Conservation (phyloP, 768 basidiomycete species). For the Boletus rufocinnamomeus region DNA sequence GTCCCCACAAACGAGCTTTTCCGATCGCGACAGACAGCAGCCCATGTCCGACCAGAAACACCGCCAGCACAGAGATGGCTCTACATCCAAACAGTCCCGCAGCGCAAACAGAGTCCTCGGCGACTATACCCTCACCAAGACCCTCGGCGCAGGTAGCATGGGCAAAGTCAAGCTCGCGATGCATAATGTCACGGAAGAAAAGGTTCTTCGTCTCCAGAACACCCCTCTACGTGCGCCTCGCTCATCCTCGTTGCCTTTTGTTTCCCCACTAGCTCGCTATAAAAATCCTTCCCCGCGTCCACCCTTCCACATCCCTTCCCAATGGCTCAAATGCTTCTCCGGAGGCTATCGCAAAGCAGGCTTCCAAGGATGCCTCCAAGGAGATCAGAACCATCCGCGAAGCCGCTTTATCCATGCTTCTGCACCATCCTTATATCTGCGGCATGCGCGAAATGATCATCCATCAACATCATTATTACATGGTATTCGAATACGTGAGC, state of each 20-base stretch:
- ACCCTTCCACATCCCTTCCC: constrained; percentile 56
- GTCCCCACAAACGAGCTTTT: constrained; percentile 34
- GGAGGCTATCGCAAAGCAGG: constrained; percentile 73
- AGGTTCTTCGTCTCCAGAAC: constrained; percentile 54
- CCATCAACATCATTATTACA: constrained; percentile 98
- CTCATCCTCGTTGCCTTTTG: constrained; percentile 13
- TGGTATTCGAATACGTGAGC: constrained; percentile 98
- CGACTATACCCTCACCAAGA: constrained; percentile 95
- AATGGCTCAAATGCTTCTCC: constrained; percentile 48
- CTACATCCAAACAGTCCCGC: constrained; percentile 39
- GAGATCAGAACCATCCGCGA: constrained; percentile 96
- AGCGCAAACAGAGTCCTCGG: constrained; percentile 65
- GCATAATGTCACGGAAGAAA: constrained; percentile 86
- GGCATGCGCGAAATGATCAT: constrained; percentile 99
- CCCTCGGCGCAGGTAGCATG: constrained; percentile 97
- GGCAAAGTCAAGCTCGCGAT: constrained; percentile 97
- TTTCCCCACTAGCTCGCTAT: constrained; percentile 75
- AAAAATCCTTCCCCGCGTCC: constrained; percentile 92
- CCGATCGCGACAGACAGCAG: constrained; percentile 35
- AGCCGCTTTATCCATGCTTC: constrained; percentile 90
- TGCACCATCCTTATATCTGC: constrained; percentile 98
- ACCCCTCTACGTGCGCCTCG: constrained; percentile 1
- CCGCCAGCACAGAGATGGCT: constrained; percentile 33
- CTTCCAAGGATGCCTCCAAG: constrained; percentile 89
- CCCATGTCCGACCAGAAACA: constrained; percentile 31